phyloP scores from a whole-genome alignment of 78 protist species.

The Emiliania huxleyi region DNA sequence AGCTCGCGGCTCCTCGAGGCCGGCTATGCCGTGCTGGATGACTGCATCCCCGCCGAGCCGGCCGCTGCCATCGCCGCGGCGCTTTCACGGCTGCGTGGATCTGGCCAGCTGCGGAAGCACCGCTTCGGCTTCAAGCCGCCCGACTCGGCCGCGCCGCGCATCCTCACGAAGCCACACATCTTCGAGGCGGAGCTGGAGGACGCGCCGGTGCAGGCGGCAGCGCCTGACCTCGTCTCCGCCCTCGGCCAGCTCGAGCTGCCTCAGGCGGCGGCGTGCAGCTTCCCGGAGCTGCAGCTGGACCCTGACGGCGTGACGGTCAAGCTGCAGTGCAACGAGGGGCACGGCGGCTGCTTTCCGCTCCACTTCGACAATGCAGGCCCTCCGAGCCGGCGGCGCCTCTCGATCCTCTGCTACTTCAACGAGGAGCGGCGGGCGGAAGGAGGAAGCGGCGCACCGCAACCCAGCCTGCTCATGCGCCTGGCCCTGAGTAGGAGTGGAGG shows the following conservation, averaged over 20 bases:
- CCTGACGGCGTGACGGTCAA: not conserved
- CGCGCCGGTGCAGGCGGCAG: no score
- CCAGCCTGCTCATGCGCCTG: no score
- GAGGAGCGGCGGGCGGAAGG: no score
- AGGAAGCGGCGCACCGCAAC: no score
- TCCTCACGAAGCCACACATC: slow-evolving; percentile 19
- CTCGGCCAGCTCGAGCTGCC: not conserved
- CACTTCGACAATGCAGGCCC: slow-evolving; percentile 40
- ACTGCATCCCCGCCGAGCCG: no score
- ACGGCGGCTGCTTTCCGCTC: slow-evolving; percentile 43
- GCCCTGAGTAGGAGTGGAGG: no score
- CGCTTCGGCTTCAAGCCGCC: not conserved
- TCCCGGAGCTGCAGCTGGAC: not conserved
- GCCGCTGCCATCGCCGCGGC: no score
- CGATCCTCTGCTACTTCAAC: not conserved
- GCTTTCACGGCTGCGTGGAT: no score
- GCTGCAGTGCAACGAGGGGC: slow-evolving; percentile 12
- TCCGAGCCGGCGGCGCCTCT: not conserved
- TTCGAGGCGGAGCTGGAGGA: slow-evolving; percentile 7
- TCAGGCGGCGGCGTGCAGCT: not conserved
- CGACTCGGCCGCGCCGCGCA: not conserved
- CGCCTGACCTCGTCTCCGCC: not conserved
- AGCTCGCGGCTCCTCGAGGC: no score
- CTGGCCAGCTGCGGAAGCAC: not conserved
- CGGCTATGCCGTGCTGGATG: no score